phyloP scores from a whole-genome alignment of 1,139 yeast genomes.

The Geotrichum klebahnii region DNA sequence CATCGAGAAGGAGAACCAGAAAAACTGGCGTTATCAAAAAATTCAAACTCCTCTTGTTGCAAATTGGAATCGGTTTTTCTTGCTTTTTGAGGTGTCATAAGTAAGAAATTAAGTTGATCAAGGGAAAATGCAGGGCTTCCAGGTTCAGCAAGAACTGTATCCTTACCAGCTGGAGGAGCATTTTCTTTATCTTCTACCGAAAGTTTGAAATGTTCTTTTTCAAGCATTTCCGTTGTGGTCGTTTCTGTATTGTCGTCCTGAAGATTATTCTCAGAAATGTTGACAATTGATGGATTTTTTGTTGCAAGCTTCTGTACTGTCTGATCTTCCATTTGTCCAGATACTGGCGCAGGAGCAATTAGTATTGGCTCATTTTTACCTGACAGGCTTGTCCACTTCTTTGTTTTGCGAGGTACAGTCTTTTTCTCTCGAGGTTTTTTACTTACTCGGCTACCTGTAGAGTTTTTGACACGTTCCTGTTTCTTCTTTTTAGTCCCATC shows the following conservation, averaged over 20 bases:
- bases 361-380: conserved; percentile 5
- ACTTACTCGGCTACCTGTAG: conserved; percentile 1
- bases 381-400: background rate
- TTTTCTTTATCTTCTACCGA: conserved; percentile 14
- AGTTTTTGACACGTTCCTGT: background rate
- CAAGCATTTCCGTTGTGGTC: too few species aligned
- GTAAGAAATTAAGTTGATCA: conserved; percentile 5
- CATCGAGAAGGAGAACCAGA: conserved; percentile 21
- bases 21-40: conserved; percentile 13
- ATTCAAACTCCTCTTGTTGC: conserved; percentile 15
- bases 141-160: conserved; percentile 2
- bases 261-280: background rate
- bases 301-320: background rate
- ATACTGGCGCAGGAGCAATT: conserved; percentile 17
- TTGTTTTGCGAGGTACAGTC: background rate
- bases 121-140: conserved; percentile 1
- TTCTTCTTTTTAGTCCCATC: background rate
- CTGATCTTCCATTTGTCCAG: background rate
- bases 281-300: background rate
- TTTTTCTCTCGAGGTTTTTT: conserved; percentile 4
- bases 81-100: conserved; percentile 8
- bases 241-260: too few species aligned
- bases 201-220: too few species aligned
- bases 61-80: conserved; percentile 1
- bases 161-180: conserved; percentile 8